Percentiles rank a stretch among this genome's conserved stretches.
Conservation (phyloP, 768 basidiomycete genomes). For the Naganishia onofrii region DNA sequence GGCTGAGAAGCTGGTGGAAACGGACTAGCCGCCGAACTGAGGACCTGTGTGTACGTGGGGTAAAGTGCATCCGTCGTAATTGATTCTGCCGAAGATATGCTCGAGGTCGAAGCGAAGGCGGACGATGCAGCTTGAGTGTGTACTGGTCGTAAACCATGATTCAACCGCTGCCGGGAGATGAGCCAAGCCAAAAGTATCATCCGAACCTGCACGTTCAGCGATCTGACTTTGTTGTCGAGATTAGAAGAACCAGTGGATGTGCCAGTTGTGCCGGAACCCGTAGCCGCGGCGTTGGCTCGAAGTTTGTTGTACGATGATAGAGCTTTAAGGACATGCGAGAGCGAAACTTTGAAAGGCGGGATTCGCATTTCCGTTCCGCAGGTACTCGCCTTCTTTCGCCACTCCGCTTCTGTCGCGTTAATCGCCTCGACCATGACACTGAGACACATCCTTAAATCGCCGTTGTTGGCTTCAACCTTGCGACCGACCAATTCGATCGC, state of each 20-base stretch:
- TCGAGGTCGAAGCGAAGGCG: background rate
- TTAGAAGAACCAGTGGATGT: slow-evolving; percentile 27
- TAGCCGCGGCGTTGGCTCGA: slow-evolving; percentile 38
- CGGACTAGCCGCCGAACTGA: slow-evolving; percentile 43
- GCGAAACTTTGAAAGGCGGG: slow-evolving; percentile 41
- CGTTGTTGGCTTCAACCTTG: slow-evolving; percentile 53
- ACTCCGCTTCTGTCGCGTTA: slow-evolving; percentile 49
- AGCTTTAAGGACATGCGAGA: slow-evolving; percentile 50
- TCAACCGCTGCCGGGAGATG: slow-evolving; percentile 32
- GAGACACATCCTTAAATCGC: slow-evolving; percentile 51
- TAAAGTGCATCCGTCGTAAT: slow-evolving; percentile 40
- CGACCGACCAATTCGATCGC: slow-evolving; percentile 50
- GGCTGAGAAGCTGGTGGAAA: slow-evolving; percentile 49
- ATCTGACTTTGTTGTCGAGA: slow-evolving; percentile 45
- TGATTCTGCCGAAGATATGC: background rate
- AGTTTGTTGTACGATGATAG: slow-evolving; percentile 48
- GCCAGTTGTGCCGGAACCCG: slow-evolving; percentile 27
- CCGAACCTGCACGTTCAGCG: slow-evolving; percentile 51
- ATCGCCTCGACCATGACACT: slow-evolving; percentile 46
- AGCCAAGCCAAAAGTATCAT: slow-evolving; percentile 50
- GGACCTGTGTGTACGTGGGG: slow-evolving; percentile 48
- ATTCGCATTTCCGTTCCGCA: slow-evolving; percentile 18
- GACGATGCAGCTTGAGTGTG: slow-evolving; percentile 24
- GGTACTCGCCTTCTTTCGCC: slow-evolving; percentile 38
- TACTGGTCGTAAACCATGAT: slow-evolving; percentile 25